Evolutionary conservation across 768 basidiomycete species (phyloP), one percentile per base, ranked within the genome.

Genomic region (Rhizopogon roseolus): DNA sequence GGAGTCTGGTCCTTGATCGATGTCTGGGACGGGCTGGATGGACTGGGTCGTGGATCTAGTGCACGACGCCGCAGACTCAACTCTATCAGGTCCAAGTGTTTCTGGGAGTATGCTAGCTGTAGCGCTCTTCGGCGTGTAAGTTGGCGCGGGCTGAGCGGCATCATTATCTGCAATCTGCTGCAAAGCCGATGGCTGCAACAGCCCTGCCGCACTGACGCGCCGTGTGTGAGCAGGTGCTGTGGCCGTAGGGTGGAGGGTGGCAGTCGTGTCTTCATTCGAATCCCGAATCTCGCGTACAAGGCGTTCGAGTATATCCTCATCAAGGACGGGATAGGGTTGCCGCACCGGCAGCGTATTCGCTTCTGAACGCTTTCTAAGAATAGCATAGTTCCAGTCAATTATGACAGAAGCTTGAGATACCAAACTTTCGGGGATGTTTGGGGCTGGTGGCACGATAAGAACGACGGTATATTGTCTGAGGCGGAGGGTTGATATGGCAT

Each of bases 401-500:
- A 75, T 73, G 5, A 71, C 61, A 0, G 82, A 79, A 0, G 83
- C 84, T 50, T 85, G 83, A 25, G 71, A 71, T 54, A 75, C 80
- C 36, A 86, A 70, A 56, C 74, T 80, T 13, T 66, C 59, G 42
- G 80, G 74, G 2, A 71, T 64, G 5, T 65, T 66, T 17, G 70
- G 64, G 29, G 63, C 55, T 2, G 71, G 56, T 10, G 76, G 75
- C 41, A 73, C 71, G 41, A 86, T 66, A 19, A 86, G 57, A 42
- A 85, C 67, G 37, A 86, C 75, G 16, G 72, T 67, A 63, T 82
- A 83, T 43, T 69, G 69, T 53, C 83, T 76, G 50, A 81, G 72
- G 36, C 80, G 77, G 43, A 88, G 68, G 32, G 73, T 71, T 1
- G 85, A 80, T 39, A 85, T 66, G 16, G 80, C 80, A 61, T 85